Evolutionary conservation across 2,329 filamentous ascomycete species (phyloP).

Genomic region (Pseudodiploospora longispora): DNA sequence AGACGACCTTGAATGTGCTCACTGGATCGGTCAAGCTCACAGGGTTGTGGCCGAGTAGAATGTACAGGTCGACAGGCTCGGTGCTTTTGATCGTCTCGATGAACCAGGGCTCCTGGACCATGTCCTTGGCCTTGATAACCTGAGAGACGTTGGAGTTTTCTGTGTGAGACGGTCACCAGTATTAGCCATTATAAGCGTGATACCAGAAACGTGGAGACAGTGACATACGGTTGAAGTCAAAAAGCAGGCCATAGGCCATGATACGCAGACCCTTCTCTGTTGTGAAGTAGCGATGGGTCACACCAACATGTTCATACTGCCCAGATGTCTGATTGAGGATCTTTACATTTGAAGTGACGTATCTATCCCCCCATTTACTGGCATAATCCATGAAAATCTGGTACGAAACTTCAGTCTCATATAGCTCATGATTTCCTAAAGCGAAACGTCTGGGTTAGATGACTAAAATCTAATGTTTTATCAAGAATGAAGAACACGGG

Average conservation of each 20-base stretch:
- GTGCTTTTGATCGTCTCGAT: conserved; percentile 42
- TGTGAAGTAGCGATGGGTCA: conserved; percentile 36
- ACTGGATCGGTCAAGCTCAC: conserved; percentile 35
- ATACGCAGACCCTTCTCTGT: conserved; percentile 33
- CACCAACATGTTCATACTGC: conserved; percentile 33
- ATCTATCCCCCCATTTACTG: conserved; percentile 42
- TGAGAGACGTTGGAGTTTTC: conserved; percentile 55
- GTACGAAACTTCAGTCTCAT: conserved; percentile 53
- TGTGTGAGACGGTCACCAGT: conserved; percentile 10
- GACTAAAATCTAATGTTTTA: too few species aligned
- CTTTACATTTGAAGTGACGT: conserved; percentile 38
- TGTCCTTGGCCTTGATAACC: conserved; percentile 44
- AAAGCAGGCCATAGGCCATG: conserved; percentile 38
- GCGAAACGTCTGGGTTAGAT: too few species aligned
- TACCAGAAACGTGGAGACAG: conserved; percentile 17
- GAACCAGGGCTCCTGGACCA: conserved; percentile 54
- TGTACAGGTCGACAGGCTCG: conserved; percentile 53
- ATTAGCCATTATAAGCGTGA: too few species aligned
- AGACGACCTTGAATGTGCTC: conserved; percentile 38
- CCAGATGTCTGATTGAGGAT: conserved; percentile 30
- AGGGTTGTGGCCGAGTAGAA: conserved; percentile 58
- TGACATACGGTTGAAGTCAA: conserved; percentile 40
- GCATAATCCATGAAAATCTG: conserved; percentile 53
- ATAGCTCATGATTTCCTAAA: conserved; percentile 55
- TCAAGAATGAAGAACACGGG: neutral